Base-by-base conservation (phyloP, 768 basidiomycete species). In the Calvatia gigantea region DNA sequence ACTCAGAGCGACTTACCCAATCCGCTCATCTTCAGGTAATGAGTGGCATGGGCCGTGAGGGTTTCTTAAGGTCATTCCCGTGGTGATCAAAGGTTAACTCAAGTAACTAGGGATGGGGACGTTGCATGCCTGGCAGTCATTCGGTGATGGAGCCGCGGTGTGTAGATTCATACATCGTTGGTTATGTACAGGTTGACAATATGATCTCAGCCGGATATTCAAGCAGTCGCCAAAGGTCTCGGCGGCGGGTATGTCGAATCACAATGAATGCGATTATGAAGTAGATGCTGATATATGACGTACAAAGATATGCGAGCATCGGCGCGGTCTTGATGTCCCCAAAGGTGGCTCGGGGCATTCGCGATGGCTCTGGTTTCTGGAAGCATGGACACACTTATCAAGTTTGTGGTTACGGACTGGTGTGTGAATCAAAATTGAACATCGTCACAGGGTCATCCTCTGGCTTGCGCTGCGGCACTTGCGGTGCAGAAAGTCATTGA, bases 371-470 rank as follows among this genome's bases (percentile, higher is more conserved):
- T 9, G 89, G 89, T 27, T 69, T 86, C 56, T 85, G 86, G 79
- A 89, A 91, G 65, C 89, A 92, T 67, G 91, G 90, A 0, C 91
- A 93, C 68, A 91, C 91, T 2, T 93, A 91, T 65, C 89, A 90
- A 76, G 89, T 80, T 17, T 11, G 14, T 32, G 21, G 31, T 23
- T 25, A 17, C 14, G 1, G 23, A 37, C 23, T 14, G 11, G n/a
- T 42, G 47, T 7, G 2, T 19, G 15, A 15, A 27, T 38, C 47
- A 11, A 2, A 25, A 17, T 27, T 57, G 15, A 56, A 39, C 6
- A 12, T 33, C 19, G 11, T 29, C n/a, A 35, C 49, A 91, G 84
- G 84, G 80, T 7, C 83, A 91, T 67, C 90, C 91, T 2, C 63
- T 92, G 51, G 78, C 86, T 0, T 92, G 89, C 62, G 86, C 86